Evolutionary conservation across 1,139 yeast genomes (phyloP).

Genomic region (Candida albicans): DNA sequence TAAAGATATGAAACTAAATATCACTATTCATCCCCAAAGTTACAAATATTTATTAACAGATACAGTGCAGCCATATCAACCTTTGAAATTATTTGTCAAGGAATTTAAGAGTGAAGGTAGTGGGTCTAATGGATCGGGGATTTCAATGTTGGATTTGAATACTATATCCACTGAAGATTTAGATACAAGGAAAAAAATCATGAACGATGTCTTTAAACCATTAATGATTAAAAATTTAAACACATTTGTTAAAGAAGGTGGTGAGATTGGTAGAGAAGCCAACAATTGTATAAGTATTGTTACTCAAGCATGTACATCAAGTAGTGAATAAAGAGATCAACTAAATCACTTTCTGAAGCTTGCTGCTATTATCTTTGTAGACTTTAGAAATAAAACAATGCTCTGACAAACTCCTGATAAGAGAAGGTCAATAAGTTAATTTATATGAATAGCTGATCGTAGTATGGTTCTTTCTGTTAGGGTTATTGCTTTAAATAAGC

Average conservation of each 20-base stretch:
- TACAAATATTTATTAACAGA: slow-evolving; percentile 53
- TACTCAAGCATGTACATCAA: slow-evolving; percentile 1
- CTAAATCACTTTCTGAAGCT: too few relatives aligned
- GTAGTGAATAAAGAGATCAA: not conserved
- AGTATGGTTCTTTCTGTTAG: too few relatives aligned
- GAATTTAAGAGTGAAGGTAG: slow-evolving; percentile 18
- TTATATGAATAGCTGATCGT: too few relatives aligned
- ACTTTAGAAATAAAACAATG: not conserved
- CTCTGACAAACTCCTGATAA: too few relatives aligned
- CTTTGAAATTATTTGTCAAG: slow-evolving; percentile 52
- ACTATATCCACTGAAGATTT: slow-evolving; percentile 54
- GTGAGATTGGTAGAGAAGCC: slow-evolving; percentile 68
- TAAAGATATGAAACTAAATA: slow-evolving; percentile 1
- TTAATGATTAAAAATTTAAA: slow-evolving; percentile 54
- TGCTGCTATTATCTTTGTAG: not conserved
- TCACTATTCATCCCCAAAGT: slow-evolving; percentile 45
- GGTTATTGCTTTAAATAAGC: too few relatives aligned
- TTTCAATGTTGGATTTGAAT: slow-evolving; percentile 32
- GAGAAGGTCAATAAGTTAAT: too few relatives aligned
- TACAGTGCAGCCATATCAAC: slow-evolving; percentile 52
- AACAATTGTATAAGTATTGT: slow-evolving; percentile 26
- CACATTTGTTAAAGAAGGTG: slow-evolving; percentile 65
- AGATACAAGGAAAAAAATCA: slow-evolving; percentile 57
- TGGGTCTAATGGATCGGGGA: slow-evolving; percentile 24
- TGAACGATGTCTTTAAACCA: slow-evolving; percentile 51